Evolutionary conservation across 495 filamentous ascomycete species (phyloP), one percentile per base, ranked within the genome.

Genomic region (Penicillium ucsense): DNA sequence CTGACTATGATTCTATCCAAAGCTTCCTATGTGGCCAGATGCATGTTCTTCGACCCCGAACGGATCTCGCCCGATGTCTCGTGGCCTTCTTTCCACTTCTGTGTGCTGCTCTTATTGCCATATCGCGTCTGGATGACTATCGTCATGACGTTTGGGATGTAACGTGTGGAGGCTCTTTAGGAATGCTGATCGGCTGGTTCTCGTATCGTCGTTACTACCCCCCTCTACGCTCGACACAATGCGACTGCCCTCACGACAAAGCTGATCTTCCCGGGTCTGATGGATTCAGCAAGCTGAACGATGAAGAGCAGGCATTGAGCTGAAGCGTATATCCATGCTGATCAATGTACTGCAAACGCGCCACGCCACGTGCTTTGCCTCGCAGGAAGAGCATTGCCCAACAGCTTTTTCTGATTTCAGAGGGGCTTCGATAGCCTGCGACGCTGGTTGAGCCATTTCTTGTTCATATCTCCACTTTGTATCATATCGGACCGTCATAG

Each of bases 101-200:
- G 2, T 88, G 84, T 29, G 94, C 94, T 5, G 71, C 83, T 4
- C 64, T 96, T 72, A 89, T 97, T 52, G 89, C 89, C 2, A 87
- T 95, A 39, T 91, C 85, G n/a, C 77, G 92, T 5, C 81, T 87
- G 42, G 84, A 94, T 59, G 92, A 99, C 62, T 99, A 99, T 60
- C 69, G 92, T 29, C 92, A 99, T 54, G 94, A 97, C 61, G 85
- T 94, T 4, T 95, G 83, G 42, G 92, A 99, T 68, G 94, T 99
- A 12, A 84, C 79, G 28, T 70, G 71, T 10, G 92, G 92, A 0
- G 81, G 78, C 1, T 49, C 85, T 31, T 70, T 99, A 8, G 92
- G 92, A 2, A 75, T 83, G 51, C 60, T 70, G 5, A 69, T 96
- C 7, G 82, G 86, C 11, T 85, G 84, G 56, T 94, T 89, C 66